Evolutionary conservation across 768 basidiomycete species (phyloP).

Genomic region (Sarcodon sp.): DNA sequence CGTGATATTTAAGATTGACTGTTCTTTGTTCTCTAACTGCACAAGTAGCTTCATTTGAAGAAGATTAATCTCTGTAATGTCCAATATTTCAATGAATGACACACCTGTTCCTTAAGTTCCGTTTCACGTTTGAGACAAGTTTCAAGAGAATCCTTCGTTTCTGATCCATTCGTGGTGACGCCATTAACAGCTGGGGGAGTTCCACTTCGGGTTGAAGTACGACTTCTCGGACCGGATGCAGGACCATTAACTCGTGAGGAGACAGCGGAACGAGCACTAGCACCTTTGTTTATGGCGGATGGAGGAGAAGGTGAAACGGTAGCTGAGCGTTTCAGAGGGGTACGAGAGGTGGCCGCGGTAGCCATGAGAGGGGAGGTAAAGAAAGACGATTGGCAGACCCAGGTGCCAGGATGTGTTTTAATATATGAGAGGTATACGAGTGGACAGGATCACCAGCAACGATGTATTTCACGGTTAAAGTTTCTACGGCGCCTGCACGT

Average conservation of each 20-base stretch:
- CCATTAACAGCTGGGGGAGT: conserved; percentile 23
- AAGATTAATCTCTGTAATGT: neutral
- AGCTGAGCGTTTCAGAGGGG: conserved; percentile 31
- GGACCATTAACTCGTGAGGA: conserved; percentile 44
- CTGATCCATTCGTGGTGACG: conserved; percentile 24
- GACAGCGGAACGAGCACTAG: conserved; percentile 54
- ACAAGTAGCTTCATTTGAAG: conserved; percentile 47
- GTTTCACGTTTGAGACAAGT: conserved; percentile 64
- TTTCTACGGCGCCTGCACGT: neutral
- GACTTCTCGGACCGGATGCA: conserved; percentile 32
- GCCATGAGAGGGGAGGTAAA: conserved; percentile 19
- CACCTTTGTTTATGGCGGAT: conserved; percentile 34
- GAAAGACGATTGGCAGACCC: too few species aligned
- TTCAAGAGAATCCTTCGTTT: conserved; percentile 42
- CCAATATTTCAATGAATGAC: conserved; percentile 9
- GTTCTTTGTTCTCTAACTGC: conserved; percentile 69
- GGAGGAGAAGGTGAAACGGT: conserved; percentile 27
- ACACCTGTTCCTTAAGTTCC: conserved; percentile 70
- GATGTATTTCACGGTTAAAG: too few species aligned
- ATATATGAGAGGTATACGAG: too few species aligned
- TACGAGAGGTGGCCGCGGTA: conserved; percentile 28
- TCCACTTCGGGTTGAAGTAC: conserved; percentile 32
- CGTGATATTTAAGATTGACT: conserved; percentile 45
- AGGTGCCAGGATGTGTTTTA: too few species aligned
- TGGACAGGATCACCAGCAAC: too few species aligned